Base-by-base conservation (phyloP, 441 rosid species). In the Adansonia rubrostipa region DNA sequence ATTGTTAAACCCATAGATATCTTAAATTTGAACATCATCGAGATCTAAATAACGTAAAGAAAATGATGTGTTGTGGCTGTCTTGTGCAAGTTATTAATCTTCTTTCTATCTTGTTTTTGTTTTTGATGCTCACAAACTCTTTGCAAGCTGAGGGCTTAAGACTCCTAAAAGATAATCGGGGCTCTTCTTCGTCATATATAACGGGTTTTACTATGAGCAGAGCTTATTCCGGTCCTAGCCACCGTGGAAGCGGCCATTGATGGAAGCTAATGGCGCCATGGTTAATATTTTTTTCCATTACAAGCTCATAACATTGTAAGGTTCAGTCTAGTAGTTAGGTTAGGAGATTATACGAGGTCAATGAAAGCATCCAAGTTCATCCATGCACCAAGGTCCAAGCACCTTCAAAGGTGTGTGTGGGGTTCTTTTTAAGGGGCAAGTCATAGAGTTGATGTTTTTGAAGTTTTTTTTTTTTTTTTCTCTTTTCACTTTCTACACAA, bases 151-250 rank as follows among this genome's bases (percentile, higher is more conserved):
- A 77, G 72, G 87, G 80, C 5, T 65, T 36, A 17, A 84, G 88
- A 56, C 28, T 44, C 4, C 79, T 81, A 5, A 80, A 74, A 44
- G 80, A 75, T 71, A n/a, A 36, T 71, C 47, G 36, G 15, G 40
- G 40, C 5, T 40, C 51, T 42, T 3, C 13, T 20, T 19, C 64
- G 10, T 58, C 71, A 22, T 22, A 54, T 20, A n/a, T 28, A 4
- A 74, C 68, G 72, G 66, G 58, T 11, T 64, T 80, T 57, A 76
- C 20, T 22, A n/a, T 74, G 24, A 77, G n/a, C 78, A 78, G 33
- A 80, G 90, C 88, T 67, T 82, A 84, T 73, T 85, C 88, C 1
- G 90, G 87, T 15, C 88, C 88, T 24, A 87, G 90, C 77, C 80
- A 13, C 1, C 78, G 88, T 0, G 87, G 90, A 19, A 51, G 61